Conservation (phyloP, 139 green algal genomes). For the Coelastrella sp. region DNA sequence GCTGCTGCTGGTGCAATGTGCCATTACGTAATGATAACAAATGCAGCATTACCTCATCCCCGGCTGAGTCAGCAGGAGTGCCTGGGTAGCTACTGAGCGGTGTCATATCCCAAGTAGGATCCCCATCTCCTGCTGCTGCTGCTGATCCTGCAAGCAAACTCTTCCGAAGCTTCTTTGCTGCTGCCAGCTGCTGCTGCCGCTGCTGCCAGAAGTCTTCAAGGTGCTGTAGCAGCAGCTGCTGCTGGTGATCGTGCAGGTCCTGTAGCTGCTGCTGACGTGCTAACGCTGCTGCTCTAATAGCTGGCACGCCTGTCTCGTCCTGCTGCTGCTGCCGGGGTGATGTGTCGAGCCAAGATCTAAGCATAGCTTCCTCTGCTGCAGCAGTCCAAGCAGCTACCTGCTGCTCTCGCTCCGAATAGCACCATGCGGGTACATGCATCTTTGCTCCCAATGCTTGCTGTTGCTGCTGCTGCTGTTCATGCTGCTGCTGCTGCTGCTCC, state of each 20-base stretch:
- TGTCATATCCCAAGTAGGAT: background rate
- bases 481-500: slow-evolving; percentile 31
- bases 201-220: background rate
- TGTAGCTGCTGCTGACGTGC: slow-evolving; percentile 6
- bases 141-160: background rate
- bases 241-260: background rate
- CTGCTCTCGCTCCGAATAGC: slow-evolving; percentile 26
- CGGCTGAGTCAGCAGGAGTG: slow-evolving; percentile 1
- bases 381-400: background rate
- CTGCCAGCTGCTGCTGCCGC: slow-evolving; percentile 37
- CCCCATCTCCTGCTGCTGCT: background rate
- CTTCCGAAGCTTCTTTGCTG: background rate
- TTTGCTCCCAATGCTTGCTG: too few species aligned
- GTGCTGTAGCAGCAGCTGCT: slow-evolving; percentile 34
- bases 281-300: background rate
- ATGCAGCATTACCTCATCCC: background rate
- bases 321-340: background rate
- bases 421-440: background rate
- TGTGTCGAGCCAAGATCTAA: background rate
- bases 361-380: background rate
- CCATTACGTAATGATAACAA: too few species aligned
- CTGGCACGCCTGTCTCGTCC: background rate
- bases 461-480: background rate
- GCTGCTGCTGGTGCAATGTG: background rate
- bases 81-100: background rate